These are phyloP conservation scores for Aspergillus glaucus DNA, from an alignment of 2,329 filamentous ascomycete species.

Conservation along the genomic window DNA sequence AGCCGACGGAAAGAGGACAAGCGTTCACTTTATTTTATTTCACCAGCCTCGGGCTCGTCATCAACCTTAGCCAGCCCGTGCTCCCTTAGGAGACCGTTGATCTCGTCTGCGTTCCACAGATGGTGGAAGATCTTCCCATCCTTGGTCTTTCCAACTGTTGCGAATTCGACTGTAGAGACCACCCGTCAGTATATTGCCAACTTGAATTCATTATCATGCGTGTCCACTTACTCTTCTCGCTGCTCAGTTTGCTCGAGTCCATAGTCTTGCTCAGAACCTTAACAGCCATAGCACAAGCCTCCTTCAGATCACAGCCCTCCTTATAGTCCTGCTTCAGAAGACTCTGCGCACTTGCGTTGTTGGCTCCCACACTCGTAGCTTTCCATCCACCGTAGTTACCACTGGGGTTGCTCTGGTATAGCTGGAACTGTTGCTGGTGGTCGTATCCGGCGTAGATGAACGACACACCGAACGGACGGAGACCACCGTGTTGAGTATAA, in stretches of 20 bases:
- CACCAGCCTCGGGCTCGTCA: slow-evolving; percentile 59
- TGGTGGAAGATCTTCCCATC: slow-evolving; percentile 97
- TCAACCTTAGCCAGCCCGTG: slow-evolving; percentile 82
- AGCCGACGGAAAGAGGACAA: slow-evolving; percentile 19
- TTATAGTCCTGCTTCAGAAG: slow-evolving; percentile 99
- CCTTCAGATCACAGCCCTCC: slow-evolving; percentile 92
- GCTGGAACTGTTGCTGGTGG: slow-evolving; percentile 90
- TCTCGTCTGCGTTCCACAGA: slow-evolving; percentile 94
- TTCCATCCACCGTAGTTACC: slow-evolving; percentile 99
- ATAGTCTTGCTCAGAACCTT: slow-evolving; percentile 99
- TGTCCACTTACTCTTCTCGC: slow-evolving; percentile 81
- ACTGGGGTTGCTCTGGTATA: slow-evolving; percentile 97
- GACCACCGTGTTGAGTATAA: slow-evolving; percentile 97
- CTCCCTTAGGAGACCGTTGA: slow-evolving; percentile 87
- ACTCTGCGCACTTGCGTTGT: slow-evolving; percentile 96
- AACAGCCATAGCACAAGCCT: slow-evolving; percentile 94
- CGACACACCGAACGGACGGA: slow-evolving; percentile 94
- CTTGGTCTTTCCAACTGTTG: slow-evolving; percentile 91
- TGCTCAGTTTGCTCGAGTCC: slow-evolving; percentile 98
- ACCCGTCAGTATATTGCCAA: slow-evolving; percentile 9
- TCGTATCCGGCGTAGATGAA: slow-evolving; percentile 99
- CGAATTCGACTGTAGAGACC: slow-evolving; percentile 73
- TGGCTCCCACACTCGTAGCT: slow-evolving; percentile 93
- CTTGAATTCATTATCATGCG: not conserved
- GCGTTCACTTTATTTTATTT: slow-evolving; percentile 32